Evolutionary conservation across 2,329 filamentous ascomycete genomes (phyloP), one percentile per base, ranked within the genome.

Genomic region (Phaeoacremonium minimum): DNA sequence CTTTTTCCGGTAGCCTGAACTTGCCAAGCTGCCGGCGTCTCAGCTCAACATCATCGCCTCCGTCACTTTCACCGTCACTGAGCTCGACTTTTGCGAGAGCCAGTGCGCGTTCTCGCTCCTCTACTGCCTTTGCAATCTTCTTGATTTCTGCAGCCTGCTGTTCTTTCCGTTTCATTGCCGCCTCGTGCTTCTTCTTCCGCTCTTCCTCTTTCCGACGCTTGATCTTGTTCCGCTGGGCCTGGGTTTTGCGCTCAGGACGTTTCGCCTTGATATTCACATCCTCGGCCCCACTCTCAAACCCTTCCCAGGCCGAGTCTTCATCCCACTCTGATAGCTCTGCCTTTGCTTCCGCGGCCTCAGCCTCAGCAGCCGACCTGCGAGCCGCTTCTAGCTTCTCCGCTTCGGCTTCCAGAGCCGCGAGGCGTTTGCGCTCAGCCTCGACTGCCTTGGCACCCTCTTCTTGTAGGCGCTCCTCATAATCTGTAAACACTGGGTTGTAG

Each of bases 301-400:
- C 86, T 59, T 90, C 91, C 88, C 89, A 96, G 12, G 87, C 89
- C 32, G 86, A 93, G 55, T 95, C 90, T 50, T 91, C 86, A 41
- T 94, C 88, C 70, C 79, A 91, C 57, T 80, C 79, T 0, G 77
- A 82, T 40, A 84, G 53, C 33, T 82, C 73, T 4, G 75, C 75
- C 32, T 74, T 77, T 43, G 77, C 75, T 52, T 87, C 81, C 0
- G 81, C 83, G 13, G 86, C 85, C 33, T 89, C 84, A 3, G 85
- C 82, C 48, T 85, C 77, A 3, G 84, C 86, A 14, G 83, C 81
- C 8, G 84, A 90, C 29, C 69, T 67, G 11, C 77, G 79, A 1
- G 82, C 76, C 14, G 85, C 77, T 51, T 88, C 86, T 47, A 77
- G 66, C 50, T 74, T 81, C 44, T 84, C 64, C 18, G 73, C 71